Conservation (phyloP, 805 yeast genomes). For the Nakazawaea wickerhamii region DNA sequence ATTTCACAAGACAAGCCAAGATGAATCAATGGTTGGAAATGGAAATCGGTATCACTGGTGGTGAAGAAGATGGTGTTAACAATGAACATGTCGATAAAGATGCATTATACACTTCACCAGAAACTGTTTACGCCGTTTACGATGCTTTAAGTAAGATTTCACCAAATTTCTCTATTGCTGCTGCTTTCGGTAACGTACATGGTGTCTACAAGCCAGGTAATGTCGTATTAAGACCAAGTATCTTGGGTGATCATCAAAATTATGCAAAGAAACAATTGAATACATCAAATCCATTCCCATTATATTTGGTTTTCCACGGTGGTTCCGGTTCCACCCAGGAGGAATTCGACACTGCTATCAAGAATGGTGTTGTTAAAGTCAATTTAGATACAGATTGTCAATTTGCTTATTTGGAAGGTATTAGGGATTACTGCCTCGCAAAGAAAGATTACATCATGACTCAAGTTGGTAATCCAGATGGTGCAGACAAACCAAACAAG, state of each 20-base stretch:
- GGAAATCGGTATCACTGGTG: conserved; percentile 99
- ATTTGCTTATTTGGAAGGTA: conserved; percentile 94
- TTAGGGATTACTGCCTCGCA: conserved; percentile 92
- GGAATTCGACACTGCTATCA: conserved; percentile 89
- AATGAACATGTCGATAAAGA: conserved; percentile 89
- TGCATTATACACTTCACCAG: conserved; percentile 88
- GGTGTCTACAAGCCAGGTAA: conserved; percentile 99
- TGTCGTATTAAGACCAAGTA: conserved; percentile 86
- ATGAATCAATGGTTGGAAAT: conserved; percentile 97
- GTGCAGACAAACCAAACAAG: conserved; percentile 99
- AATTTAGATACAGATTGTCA: conserved; percentile 99
- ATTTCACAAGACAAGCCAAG: conserved; percentile 91
- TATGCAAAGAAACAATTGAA: conserved; percentile 70
- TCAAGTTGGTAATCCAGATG: conserved; percentile 98
- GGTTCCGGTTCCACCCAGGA: conserved; percentile 96
- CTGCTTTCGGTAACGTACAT: conserved; percentile 99
- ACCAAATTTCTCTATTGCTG: conserved; percentile 98
- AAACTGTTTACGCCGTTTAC: conserved; percentile 88
- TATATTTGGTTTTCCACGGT: conserved; percentile 99
- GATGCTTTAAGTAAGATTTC: conserved; percentile 85
- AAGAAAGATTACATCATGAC: conserved; percentile 91
- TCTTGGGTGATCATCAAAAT: conserved; percentile 92
- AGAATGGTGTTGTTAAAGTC: conserved; percentile 95
- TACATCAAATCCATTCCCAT: conserved; percentile 56
- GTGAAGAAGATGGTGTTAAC: conserved; percentile 99